A percentile compares a stretch with the other conserved stretches of the same genome.
Evolutionary conservation across 805 yeast genomes (phyloP).

Genomic region (Suhomyces vadensis): DNA sequence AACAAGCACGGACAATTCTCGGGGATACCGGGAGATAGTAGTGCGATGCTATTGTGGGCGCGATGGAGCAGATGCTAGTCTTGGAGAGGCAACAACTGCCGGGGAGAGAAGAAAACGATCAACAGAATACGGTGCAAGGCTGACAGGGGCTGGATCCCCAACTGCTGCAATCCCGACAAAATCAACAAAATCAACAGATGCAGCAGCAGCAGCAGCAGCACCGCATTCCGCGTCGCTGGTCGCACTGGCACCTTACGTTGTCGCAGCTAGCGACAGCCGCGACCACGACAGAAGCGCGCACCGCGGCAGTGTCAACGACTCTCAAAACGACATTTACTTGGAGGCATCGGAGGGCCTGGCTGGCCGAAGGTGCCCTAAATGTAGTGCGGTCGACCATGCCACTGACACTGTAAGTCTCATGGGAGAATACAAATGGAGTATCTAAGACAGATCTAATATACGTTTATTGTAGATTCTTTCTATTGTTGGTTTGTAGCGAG

Average conservation of each 20-base stretch:
- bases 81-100: background rate
- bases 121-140: background rate
- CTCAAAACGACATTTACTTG: background rate
- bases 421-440: slow-evolving; percentile 34
- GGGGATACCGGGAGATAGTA: slow-evolving; percentile 2
- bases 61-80: background rate
- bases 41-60: background rate
- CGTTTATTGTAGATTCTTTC: slow-evolving; percentile 1
- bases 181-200: too few species aligned
- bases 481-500: slow-evolving; percentile 4
- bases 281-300: background rate
- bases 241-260: too few species aligned
- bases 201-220: too few species aligned
- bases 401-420: slow-evolving; percentile 24
- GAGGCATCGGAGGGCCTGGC: background rate
- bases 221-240: too few species aligned
- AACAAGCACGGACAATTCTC: background rate
- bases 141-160: slow-evolving; percentile 1
- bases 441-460: slow-evolving; percentile 13
- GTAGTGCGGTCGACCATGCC: background rate
- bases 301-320: background rate
- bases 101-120: background rate
- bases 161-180: background rate
- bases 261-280: background rate
- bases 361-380: slow-evolving; percentile 5